Conservation (phyloP, 345 rosid genomes). For the Carallia brachiata region DNA sequence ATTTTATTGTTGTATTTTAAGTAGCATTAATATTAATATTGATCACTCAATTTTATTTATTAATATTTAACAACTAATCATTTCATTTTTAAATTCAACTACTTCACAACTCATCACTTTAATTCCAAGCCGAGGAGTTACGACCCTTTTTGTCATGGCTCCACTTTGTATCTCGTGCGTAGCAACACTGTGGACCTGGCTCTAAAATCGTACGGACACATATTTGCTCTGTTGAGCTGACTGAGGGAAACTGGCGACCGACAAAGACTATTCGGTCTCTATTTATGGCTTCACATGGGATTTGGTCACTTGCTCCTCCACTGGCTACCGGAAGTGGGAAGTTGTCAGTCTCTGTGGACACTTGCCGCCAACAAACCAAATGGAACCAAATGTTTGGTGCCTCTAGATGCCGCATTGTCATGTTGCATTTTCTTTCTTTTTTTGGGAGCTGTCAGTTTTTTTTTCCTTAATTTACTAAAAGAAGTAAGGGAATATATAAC, state of each 20-base stretch:
- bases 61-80: too few relatives aligned
- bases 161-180: too few relatives aligned
- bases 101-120: too few relatives aligned
- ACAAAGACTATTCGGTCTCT: conserved; percentile 64
- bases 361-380: conserved; percentile 31
- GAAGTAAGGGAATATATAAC: conserved; percentile 38
- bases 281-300: conserved; percentile 3
- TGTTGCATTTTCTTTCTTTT: conserved; percentile 25
- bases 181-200: too few relatives aligned
- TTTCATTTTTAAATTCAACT: too few relatives aligned
- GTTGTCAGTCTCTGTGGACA: conserved; percentile 44
- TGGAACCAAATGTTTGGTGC: conserved; percentile 33
- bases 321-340: conserved; percentile 42
- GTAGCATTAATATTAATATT: too few relatives aligned
- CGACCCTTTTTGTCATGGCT: too few relatives aligned
- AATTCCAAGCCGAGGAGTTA: too few relatives aligned
- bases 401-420: conserved; percentile 3
- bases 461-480: conserved; percentile 46
- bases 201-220: not conserved
- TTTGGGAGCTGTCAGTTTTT: conserved; percentile 27
- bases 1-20: too few relatives aligned
- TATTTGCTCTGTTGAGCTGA: conserved; percentile 19
- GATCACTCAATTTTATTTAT: too few relatives aligned
- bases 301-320: conserved; percentile 16
- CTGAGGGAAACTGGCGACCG: conserved; percentile 70